phyloP scores from a whole-genome alignment of 352 stramenopile genomes.

The Globisporangium emineosum region DNA sequence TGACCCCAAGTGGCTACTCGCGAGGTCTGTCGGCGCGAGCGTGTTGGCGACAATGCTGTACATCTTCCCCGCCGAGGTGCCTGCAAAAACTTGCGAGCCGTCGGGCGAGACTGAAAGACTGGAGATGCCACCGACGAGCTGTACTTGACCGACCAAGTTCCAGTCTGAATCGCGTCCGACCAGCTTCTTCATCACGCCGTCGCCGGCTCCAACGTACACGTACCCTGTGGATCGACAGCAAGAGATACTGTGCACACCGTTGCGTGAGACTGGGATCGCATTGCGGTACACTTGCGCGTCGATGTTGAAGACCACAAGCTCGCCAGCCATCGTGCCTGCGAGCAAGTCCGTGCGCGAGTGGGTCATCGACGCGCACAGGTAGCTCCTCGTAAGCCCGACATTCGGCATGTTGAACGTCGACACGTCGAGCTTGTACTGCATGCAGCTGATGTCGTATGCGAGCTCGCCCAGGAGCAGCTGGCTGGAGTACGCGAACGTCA shows the following conservation, averaged over 20 bases:
- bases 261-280: constrained; percentile 53
- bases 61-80: constrained; percentile 74
- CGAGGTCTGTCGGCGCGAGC: constrained; percentile 48
- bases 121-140: constrained; percentile 76
- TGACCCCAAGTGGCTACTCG: constrained; percentile 58
- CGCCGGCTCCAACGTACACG: constrained; percentile 81
- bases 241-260: constrained; percentile 75
- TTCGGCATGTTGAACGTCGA: constrained; percentile 65
- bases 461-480: constrained; percentile 60
- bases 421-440: constrained; percentile 81
- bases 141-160: constrained; percentile 79
- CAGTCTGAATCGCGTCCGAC: constrained; percentile 74
- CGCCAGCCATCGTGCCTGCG: constrained; percentile 60
- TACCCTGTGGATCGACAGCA: constrained; percentile 55
- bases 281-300: constrained; percentile 64
- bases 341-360: constrained; percentile 52
- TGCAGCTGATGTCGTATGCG: constrained; percentile 69
- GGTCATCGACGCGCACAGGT: constrained; percentile 63
- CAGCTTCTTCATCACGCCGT: constrained; percentile 86
- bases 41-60: constrained; percentile 54
- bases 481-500: constrained; percentile 66
- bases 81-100: constrained; percentile 53
- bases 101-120: constrained; percentile 66
- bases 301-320: constrained; percentile 87
- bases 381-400: constrained; percentile 62